These are phyloP conservation scores for Pseudotsuga menziesii DNA, from an alignment of 75 land plant genomes.

Conservation along the genomic window DNA sequence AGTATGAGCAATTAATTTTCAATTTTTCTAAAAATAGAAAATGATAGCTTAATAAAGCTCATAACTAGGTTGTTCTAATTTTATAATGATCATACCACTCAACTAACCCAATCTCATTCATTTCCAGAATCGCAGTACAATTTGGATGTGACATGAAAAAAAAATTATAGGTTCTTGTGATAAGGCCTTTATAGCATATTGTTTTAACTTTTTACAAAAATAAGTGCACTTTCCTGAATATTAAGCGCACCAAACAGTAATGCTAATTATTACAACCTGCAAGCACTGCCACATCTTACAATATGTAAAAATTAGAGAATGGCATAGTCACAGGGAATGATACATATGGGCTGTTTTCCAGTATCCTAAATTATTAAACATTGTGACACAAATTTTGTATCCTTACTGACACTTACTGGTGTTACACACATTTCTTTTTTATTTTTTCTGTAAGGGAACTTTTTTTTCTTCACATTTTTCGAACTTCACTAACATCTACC, in stretches of 20 bases:
- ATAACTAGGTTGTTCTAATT: background rate
- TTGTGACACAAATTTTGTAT: background rate
- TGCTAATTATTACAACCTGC: slow-evolving; percentile 6
- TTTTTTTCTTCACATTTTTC: background rate
- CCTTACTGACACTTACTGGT: background rate
- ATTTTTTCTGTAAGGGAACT: background rate
- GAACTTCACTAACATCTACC: background rate
- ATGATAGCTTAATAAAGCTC: background rate
- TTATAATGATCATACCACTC: background rate
- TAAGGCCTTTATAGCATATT: background rate
- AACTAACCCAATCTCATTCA: background rate
- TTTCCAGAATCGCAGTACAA: background rate
- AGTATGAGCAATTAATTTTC: background rate
- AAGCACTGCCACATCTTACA: background rate
- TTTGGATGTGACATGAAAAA: background rate
- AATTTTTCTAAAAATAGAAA: background rate
- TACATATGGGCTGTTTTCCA: background rate
- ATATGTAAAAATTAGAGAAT: background rate
- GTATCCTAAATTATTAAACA: background rate
- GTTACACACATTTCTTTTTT: background rate
- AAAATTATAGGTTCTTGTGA: background rate
- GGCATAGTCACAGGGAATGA: background rate
- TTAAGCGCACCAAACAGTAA: background rate
- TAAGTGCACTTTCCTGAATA: background rate
- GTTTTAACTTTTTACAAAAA: background rate